These are phyloP conservation scores for Xylaria multiplex DNA, from an alignment of 2,329 filamentous ascomycete genomes.

Conservation along the genomic window DNA sequence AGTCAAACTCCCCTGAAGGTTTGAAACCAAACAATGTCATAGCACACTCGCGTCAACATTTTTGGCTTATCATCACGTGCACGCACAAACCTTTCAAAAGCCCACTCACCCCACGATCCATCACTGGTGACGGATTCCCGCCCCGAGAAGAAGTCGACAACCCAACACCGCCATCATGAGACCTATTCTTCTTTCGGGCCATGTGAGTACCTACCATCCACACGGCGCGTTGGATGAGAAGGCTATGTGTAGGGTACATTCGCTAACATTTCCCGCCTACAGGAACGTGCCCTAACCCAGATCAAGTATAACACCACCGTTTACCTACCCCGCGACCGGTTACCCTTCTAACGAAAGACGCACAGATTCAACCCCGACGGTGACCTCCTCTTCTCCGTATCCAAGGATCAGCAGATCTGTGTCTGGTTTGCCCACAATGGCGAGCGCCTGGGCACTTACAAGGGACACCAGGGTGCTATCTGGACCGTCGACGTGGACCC, in stretches of 20 bases:
- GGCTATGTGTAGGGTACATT: not conserved
- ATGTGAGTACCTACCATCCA: conserved; percentile 62
- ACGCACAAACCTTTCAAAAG: conserved; percentile 44
- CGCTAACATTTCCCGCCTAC: conserved; percentile 38
- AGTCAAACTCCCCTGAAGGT: conserved; percentile 22
- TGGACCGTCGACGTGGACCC: conserved; percentile 99
- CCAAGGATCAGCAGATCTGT: conserved; percentile 97
- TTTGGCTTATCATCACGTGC: conserved; percentile 42
- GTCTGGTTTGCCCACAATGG: conserved; percentile 98
- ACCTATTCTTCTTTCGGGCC: conserved; percentile 93
- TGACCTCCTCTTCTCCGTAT: conserved; percentile 94
- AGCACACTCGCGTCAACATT: not conserved
- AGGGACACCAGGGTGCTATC: conserved; percentile 95
- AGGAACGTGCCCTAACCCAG: conserved; percentile 94
- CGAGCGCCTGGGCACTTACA: conserved; percentile 95
- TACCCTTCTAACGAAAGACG: conserved; percentile 26
- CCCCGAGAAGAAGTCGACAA: conserved; percentile 32
- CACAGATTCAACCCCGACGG: conserved; percentile 89
- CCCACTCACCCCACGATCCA: conserved; percentile 42
- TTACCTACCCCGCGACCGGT: conserved; percentile 33
- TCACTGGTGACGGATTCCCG: conserved; percentile 37
- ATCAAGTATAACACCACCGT: conserved; percentile 72
- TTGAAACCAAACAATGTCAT: no score
- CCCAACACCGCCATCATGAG: conserved; percentile 75
- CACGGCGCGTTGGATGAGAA: not conserved